A percentile compares a stretch with the other conserved stretches of the same genome.
Conservation (phyloP, 345 rosid species). For the Noccaea caerulescens region DNA sequence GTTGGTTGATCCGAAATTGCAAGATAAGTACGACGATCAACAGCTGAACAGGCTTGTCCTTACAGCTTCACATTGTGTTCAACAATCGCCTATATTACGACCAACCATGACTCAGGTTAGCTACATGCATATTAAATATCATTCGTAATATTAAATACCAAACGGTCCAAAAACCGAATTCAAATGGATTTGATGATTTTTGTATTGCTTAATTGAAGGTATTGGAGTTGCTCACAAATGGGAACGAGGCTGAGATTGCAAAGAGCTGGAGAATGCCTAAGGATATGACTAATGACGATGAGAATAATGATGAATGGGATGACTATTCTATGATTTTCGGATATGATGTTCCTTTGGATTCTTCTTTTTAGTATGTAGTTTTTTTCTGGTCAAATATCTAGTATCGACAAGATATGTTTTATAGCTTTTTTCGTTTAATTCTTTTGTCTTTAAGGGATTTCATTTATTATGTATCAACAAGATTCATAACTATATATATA, state of each 20-base stretch:
- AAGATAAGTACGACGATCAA: slow-evolving; percentile 61
- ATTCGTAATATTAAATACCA: neutral
- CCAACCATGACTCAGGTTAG: slow-evolving; percentile 85
- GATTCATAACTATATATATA: neutral
- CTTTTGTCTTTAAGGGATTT: slow-evolving; percentile 11
- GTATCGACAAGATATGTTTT: slow-evolving; percentile 1
- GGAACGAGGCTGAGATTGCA: slow-evolving; percentile 57
- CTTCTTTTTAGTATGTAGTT: slow-evolving; percentile 51
- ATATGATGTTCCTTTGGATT: slow-evolving; percentile 62
- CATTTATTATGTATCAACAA: slow-evolving; percentile 26
- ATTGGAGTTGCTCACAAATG: slow-evolving; percentile 69
- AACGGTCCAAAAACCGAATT: neutral
- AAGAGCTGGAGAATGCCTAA: slow-evolving; percentile 75
- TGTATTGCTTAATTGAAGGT: slow-evolving; percentile 48
- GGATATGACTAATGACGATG: slow-evolving; percentile 39
- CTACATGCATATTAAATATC: slow-evolving; percentile 16
- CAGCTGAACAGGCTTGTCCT: slow-evolving; percentile 67
- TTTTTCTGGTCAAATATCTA: slow-evolving; percentile 12
- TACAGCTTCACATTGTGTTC: slow-evolving; percentile 80
- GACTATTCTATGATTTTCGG: slow-evolving; percentile 80
- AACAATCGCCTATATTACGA: slow-evolving; percentile 76
- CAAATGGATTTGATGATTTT: neutral
- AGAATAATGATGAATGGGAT: slow-evolving; percentile 58
- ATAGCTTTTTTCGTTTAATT: neutral
- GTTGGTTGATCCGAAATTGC: slow-evolving; percentile 68